Percentiles rank a stretch among this genome's conserved stretches.
Conservation (phyloP, 352 stramenopile species). For the Phytopythium ostracodes region DNA sequence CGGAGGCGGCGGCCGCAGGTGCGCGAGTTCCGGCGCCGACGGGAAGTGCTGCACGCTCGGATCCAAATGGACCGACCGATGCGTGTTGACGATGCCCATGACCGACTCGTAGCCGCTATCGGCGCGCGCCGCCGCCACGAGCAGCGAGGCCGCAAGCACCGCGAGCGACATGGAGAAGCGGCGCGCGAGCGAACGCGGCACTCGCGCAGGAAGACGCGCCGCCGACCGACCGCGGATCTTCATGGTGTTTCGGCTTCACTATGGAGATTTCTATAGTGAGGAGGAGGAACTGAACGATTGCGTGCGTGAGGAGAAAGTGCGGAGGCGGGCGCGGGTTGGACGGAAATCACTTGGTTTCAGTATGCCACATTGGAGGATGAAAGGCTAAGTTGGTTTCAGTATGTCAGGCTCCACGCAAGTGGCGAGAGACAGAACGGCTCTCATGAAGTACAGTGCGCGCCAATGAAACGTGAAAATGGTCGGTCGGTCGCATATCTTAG, state of each 20-base stretch:
- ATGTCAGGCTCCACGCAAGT: too few species aligned
- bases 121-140: slow-evolving; percentile 8
- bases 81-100: slow-evolving; percentile 55
- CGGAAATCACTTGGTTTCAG: slow-evolving; percentile 7
- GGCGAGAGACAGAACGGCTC: too few species aligned
- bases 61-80: slow-evolving; percentile 53
- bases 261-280: neutral
- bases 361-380: too few species aligned
- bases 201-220: neutral
- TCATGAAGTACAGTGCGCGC: too few species aligned
- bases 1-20: slow-evolving; percentile 52
- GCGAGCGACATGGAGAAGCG: slow-evolving; percentile 1
- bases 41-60: slow-evolving; percentile 77
- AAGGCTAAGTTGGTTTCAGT: too few species aligned
- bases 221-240: neutral
- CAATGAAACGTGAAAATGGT: too few species aligned
- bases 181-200: too few species aligned
- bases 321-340: slow-evolving; percentile 12
- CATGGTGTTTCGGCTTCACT: neutral
- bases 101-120: slow-evolving; percentile 26
- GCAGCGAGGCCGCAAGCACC: slow-evolving; percentile 13
- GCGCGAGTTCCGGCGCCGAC: slow-evolving; percentile 20
- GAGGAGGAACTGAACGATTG: neutral
- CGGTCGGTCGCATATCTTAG: too few species aligned
- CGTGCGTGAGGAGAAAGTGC: neutral